Percentiles rank a stretch among this genome's conserved stretches.
These are phyloP conservation scores for Thymus quinquecostatus DNA, from an alignment of 257 asterid species.

Conservation along the genomic window DNA sequence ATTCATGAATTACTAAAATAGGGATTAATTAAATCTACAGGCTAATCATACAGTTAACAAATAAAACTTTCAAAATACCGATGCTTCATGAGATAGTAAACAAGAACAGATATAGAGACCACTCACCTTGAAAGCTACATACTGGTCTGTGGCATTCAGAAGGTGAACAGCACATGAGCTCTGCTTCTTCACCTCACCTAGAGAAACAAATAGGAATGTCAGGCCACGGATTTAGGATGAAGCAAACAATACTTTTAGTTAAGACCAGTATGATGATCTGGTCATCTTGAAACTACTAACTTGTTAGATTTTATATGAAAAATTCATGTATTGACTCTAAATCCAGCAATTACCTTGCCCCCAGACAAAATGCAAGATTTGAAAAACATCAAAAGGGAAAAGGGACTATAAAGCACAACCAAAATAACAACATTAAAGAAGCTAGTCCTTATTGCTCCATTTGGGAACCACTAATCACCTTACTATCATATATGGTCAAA, in stretches of 20 bases:
- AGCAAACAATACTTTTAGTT: conserved; percentile 21
- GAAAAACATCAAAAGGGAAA: neutral
- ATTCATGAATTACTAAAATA: conserved; percentile 17
- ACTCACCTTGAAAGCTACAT: conserved; percentile 85
- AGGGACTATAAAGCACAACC: neutral
- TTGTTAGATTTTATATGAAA: neutral
- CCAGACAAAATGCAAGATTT: conserved; percentile 19
- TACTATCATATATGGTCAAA: neutral
- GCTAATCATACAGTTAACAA: neutral
- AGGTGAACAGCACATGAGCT: conserved; percentile 66
- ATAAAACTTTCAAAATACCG: conserved; percentile 11
- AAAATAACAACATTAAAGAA: neutral
- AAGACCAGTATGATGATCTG: neutral
- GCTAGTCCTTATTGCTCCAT: neutral
- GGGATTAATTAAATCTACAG: conserved; percentile 7
- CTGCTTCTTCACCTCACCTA: conserved; percentile 91
- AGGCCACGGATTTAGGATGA: conserved; percentile 22
- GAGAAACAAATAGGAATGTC: conserved; percentile 33
- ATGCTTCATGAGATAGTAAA: conserved; percentile 17
- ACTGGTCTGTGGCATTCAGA: conserved; percentile 72
- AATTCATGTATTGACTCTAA: neutral
- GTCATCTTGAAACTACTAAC: conserved; percentile 11
- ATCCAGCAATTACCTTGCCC: conserved; percentile 6
- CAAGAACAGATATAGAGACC: conserved; percentile 28
- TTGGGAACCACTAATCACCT: neutral